Base-by-base conservation (phyloP, 2,329 filamentous ascomycete species). In the Parascedosporium putredinis region DNA sequence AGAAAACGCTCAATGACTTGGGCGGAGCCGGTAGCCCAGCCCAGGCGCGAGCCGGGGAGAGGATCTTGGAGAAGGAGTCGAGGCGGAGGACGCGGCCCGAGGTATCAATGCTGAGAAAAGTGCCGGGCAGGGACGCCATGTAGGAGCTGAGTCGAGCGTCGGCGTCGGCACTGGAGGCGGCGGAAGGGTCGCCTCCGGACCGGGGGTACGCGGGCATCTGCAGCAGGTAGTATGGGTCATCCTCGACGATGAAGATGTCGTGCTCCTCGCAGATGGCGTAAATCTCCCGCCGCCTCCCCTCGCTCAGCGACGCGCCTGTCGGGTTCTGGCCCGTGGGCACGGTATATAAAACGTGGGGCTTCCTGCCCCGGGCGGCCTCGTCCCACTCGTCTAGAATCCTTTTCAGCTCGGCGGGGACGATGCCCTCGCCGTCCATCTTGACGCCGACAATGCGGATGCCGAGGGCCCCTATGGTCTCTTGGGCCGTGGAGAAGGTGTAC, bases 191-290 rank as follows among this genome's bases (percentile, higher is more conserved):
- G 16, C 44, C 31, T 82, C 5, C 83, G 76, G 51, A 86, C 78
- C 5, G 74, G 1, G 74, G 74, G 66, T 89, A 91, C 0, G 84
- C 80, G 57, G 86, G 80, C 84, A 89, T 87, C 66, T 95, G 90
- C 31, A 95, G 74, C 69, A 91, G 95, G 68, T 94, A 95, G 69
- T 95, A 95, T 1, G 90, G 90, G 63, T 95, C 90, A 62, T 95
- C 90, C 69, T 96, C 90, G 57, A 95, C 70, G 61, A 96, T 90
- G 68, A 79, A 85, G 36, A 95, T 60, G 61, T 95, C 86, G 65
- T 95, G 88, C 68, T 88, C 88, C 62, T 84, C 83, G 27, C 84
- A 86, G 12, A 95, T 76, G 31, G 72, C 72, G 67, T 95, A 95
- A 43, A 95, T 74, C 20, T 80, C 84, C 55, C 74, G 73, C 49